Percentiles rank a stretch among this genome's conserved stretches.
Conservation (phyloP, 352 stramenopile genomes). For the Pelagophyceae sp. region DNA sequence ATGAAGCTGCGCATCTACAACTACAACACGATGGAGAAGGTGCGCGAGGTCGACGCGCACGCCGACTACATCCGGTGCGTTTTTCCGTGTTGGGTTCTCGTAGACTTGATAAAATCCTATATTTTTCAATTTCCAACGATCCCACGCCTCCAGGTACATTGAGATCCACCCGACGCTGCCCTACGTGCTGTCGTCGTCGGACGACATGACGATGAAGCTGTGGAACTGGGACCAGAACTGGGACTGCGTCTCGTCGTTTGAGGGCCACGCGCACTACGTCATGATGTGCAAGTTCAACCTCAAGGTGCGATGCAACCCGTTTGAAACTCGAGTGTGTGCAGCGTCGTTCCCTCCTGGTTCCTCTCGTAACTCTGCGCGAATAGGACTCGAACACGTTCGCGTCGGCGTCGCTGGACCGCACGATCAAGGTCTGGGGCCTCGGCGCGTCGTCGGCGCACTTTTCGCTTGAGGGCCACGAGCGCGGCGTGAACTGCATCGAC, state of each 20-base stretch:
- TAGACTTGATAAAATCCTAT: no score
- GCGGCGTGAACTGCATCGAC: constrained; percentile 95
- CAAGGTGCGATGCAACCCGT: no score
- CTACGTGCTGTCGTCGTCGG: constrained; percentile 86
- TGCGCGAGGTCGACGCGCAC: constrained; percentile 90
- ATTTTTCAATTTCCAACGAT: not conserved
- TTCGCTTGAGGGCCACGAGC: constrained; percentile 83
- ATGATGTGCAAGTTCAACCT: constrained; percentile 99
- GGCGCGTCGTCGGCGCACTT: constrained; percentile 84
- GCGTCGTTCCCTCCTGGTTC: no score
- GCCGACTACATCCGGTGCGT: constrained; percentile 98
- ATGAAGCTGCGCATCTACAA: constrained; percentile 96
- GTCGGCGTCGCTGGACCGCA: constrained; percentile 88
- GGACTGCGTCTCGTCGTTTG: constrained; percentile 65
- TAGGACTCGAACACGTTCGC: constrained; percentile 97
- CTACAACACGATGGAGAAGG: constrained; percentile 99
- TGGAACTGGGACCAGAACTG: constrained; percentile 91
- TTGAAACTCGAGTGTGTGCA: no score
- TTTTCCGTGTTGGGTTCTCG: constrained; percentile 54
- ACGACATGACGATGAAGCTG: constrained; percentile 99
- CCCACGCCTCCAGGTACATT: no score
- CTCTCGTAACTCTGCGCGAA: constrained; percentile 63
- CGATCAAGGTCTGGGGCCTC: constrained; percentile 89
- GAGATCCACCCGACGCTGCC: constrained; percentile 86
- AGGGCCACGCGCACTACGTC: constrained; percentile 94